Base-by-base conservation (phyloP, 2,329 filamentous ascomycete genomes). In the Scedosporium minutisporum region DNA sequence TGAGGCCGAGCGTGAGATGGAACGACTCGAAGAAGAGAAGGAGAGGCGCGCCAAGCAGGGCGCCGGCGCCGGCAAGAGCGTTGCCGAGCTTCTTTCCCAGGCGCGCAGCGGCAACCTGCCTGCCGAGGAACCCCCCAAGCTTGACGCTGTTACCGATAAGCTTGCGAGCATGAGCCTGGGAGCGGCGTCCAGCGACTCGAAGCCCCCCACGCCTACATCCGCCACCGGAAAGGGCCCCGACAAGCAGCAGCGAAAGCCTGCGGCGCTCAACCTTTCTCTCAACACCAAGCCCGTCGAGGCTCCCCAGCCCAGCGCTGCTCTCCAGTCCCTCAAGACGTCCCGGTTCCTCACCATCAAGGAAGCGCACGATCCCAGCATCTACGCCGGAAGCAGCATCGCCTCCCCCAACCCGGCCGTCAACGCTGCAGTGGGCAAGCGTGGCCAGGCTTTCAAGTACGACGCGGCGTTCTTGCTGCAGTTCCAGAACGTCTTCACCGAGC, bases 401-500 rank as follows among this genome's bases (percentile, higher is more conserved):
- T 96, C 93, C 27, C 95, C 95, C 6, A 97, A 97, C 76, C 91
- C 93, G 10, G 90, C 93, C 2, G 78, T 97, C 67, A 99, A 97
- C 74, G 80, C 84, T 48, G 89, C 89, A 16, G 89, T 91, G 29
- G 82, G 85, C 41, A 90, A 89, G 75, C 93, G 93, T 78, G 86
- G 86, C 65, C 89, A 87, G 74, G 88, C 86, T 51, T 96, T 96
- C 80, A 93, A 96, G 74, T 99, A 99, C 75, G 92, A 97, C 77
- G 90, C 93, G 70, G 88, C 89, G 69, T 99, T 99, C 81, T 80
- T 99, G 77, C 82, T 99, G 33, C 95, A 99, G 73, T 99, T 99
- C 82, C 91, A 97, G 78, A 85, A 85, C 69, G 91, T 96, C 21
- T 99, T 97, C 78, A 96, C 91, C 66, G 95, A 99, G 80, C 96